Base-by-base conservation (phyloP, 208 protist species). In the Jaenimonas drosophilae region DNA sequence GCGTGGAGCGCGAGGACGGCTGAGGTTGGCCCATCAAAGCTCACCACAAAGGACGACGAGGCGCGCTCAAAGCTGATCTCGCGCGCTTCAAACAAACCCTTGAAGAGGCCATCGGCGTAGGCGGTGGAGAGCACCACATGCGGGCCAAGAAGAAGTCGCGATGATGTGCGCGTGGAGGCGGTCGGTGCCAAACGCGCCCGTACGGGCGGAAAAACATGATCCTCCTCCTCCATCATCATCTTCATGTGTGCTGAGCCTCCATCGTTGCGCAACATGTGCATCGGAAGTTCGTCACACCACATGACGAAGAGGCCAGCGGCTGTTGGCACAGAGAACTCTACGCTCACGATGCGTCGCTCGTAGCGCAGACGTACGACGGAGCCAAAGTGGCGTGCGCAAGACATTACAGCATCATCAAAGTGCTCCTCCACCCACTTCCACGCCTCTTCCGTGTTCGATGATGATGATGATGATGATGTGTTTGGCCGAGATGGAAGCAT, bases 81-180 rank as follows among this genome's bases (percentile, higher is more conserved):
- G 2, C 28, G 59, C 0, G 73, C 74, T 28, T 67, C 68, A 49
- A 90, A 80, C 38, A 90, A 51, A 0, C 72, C 77, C 9, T 45
- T 50, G 44, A 90, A 79, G 6, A 90, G 38, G 29, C 70, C 64
- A 20, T 69, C 37, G 32, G 80, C 67, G 39, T 80, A 73, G 9
- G 76, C 52, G 7, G 74, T 86, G 1, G 76, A 64, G 38, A 90
- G 59, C 38, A 79, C 31, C 36, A 84, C 51, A 34, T 70, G 48
- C 4, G 52, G 59, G n/a, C 81, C 76, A n/a, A 86, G 54, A 12
- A 69, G 14, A 5, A 90, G 63, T 16, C 29, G 49, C 1, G 55
- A 37, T 7, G 57, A 70, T n/a, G n/a, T n/a, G n/a, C n/a, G n/a
- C n/a, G n/a, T n/a, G n/a, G n/a, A n/a, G n/a, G n/a, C n/a, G n/a